These are phyloP conservation scores for Vicia sativa DNA, from an alignment of 306 rosid species.

Conservation along the genomic window DNA sequence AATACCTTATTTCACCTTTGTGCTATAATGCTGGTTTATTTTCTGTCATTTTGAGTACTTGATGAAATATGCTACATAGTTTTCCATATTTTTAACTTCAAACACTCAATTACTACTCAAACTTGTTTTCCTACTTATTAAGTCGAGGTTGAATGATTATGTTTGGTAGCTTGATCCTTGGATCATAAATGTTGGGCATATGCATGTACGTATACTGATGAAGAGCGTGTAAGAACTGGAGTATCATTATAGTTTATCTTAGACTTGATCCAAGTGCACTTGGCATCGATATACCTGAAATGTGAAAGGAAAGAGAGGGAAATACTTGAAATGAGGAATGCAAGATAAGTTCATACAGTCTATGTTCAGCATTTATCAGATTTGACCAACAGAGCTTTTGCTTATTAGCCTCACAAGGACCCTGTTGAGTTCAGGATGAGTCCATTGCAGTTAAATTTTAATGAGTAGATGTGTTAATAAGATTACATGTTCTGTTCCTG, in stretches of 20 bases:
- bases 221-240: slow-evolving; percentile 13
- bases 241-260: slow-evolving; percentile 20
- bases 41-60: slow-evolving; percentile 14
- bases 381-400: slow-evolving; percentile 26
- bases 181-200: slow-evolving; percentile 12
- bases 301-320: slow-evolving; percentile 7
- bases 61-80: slow-evolving; percentile 15
- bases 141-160: neutral
- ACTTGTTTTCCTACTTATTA: slow-evolving; percentile 3
- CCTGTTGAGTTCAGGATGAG: slow-evolving; percentile 25
- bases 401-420: slow-evolving; percentile 16
- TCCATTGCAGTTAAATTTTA: neutral
- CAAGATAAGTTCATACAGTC: slow-evolving; percentile 11
- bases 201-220: slow-evolving; percentile 21
- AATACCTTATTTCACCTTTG: slow-evolving; percentile 1
- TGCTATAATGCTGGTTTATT: slow-evolving; percentile 20
- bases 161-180: slow-evolving; percentile 27
- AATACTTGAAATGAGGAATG: slow-evolving; percentile 7
- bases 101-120: slow-evolving; percentile 13
- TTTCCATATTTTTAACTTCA: slow-evolving; percentile 8
- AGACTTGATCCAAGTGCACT: slow-evolving; percentile 26
- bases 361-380: slow-evolving; percentile 29
- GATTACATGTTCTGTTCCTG: slow-evolving; percentile 1
- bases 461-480: neutral
- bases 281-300: slow-evolving; percentile 22